Conservation (phyloP, 352 stramenopile species). For the Phytopythium kandeliae region DNA sequence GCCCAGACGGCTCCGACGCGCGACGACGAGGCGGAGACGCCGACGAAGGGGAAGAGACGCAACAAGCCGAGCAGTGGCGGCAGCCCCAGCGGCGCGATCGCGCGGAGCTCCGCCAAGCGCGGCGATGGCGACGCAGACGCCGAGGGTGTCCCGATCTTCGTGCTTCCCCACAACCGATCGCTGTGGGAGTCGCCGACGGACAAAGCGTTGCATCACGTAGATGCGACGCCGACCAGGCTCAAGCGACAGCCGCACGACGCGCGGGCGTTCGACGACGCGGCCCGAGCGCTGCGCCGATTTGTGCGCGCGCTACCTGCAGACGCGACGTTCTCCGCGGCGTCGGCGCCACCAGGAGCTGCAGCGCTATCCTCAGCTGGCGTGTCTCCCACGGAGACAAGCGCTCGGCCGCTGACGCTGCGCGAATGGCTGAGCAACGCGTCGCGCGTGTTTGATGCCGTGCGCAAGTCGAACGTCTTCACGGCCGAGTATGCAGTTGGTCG, state of each 20-base stretch:
- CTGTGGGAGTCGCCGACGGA: neutral
- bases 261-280: constrained; percentile 25
- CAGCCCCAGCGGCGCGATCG: neutral
- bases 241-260: constrained; percentile 13
- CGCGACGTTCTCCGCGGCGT: constrained; percentile 16
- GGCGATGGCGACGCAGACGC: neutral
- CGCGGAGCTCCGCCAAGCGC: neutral
- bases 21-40: constrained; percentile 4
- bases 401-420: constrained; percentile 44
- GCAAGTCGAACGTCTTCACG: constrained; percentile 55
- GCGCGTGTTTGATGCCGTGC: constrained; percentile 62
- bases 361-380: neutral
- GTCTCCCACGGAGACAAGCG: constrained; percentile 9
- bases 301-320: constrained; percentile 22
- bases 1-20: neutral
- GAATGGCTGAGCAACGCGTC: constrained; percentile 73
- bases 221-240: too few relatives aligned
- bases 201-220: too few relatives aligned
- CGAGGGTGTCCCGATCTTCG: constrained; percentile 1
- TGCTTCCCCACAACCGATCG: constrained; percentile 7
- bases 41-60: constrained; percentile 3
- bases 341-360: neutral
- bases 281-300: constrained; percentile 21
- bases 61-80: constrained; percentile 14
- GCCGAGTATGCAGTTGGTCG: constrained; percentile 28